Base-by-base conservation (phyloP, 192 early-diverging fungal genomes). In the Powellomyces hirtus region DNA sequence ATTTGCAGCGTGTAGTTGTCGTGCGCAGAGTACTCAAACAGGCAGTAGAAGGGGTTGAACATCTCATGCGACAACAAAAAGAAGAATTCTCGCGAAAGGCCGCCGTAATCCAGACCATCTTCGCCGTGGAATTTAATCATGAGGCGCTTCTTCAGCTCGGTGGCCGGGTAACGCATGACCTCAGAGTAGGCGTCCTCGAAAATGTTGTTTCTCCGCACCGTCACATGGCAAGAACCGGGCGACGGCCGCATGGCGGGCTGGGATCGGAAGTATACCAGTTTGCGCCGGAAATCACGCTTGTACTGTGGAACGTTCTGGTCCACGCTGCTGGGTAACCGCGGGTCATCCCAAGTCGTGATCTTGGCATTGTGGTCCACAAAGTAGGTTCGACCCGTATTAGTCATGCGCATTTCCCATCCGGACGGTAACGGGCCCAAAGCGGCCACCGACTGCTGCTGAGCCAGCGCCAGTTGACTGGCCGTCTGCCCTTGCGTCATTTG, bases 81-180 rank as follows among this genome's bases (percentile, higher is more conserved):
- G 84, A 98, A 98, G 78, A 93, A 98, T 74, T 98, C 96, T 79
- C 91, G 88, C 20, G 94, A 96, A 55, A 98, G 82, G 74, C 96
- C 96, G 65, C 96, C 96, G 66, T 98, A 98, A 84, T 98, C 96
- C 33, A 98, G 82, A 11, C 96, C 96, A 75, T 98, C 96, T 72
- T 98, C 96, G 57, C 95, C 95, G 66, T 95, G 93, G 72, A 98
- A 98, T 77, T 97, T 98, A 76, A 98, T 95, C 93, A 96, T 95
- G 57, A 98, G 73, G 37, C 93, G 85, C 84, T 98, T 97, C 81
- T 95, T 96, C 60, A 98, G 81, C 78, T 98, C 96, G 4, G 81
- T 80, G 14, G 92, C 86, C 5, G 89, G 85, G 70, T 92, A 90
- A 38, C 95, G 88, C 96, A 98, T 98, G 38, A 98, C 85, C 74